Conservation (phyloP, 768 basidiomycete genomes). For the Candolleomyces aberdarensis region DNA sequence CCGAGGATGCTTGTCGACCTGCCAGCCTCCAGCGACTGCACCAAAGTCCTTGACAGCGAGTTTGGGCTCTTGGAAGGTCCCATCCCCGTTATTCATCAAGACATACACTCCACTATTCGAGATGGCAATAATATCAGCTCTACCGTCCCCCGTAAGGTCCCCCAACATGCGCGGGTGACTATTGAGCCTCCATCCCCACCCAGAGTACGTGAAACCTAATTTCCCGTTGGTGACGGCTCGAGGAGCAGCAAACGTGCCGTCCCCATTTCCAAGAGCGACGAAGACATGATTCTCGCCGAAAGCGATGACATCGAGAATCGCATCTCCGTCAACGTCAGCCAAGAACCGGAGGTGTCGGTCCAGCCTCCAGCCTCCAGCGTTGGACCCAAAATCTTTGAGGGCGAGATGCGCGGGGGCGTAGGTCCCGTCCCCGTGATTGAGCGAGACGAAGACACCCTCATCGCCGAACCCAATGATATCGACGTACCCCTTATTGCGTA, state of each 20-base stretch:
- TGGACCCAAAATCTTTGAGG: not conserved
- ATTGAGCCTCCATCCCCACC: not conserved
- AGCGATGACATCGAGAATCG: not conserved
- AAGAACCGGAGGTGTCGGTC: conserved; percentile 3
- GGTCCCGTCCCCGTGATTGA: not conserved
- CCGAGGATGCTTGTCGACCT: not conserved
- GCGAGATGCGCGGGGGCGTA: not conserved
- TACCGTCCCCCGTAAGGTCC: too few species aligned
- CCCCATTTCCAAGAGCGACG: not conserved
- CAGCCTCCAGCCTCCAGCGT: not conserved
- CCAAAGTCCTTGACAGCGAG: too few species aligned
- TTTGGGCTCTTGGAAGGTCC: too few species aligned
- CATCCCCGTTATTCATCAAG: too few species aligned
- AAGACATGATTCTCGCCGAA: conserved; percentile 1
- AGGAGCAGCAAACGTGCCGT: not conserved
- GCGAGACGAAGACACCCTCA: too few species aligned
- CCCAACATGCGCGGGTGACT: too few species aligned
- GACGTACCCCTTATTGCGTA: not conserved
- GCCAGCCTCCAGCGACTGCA: too few species aligned
- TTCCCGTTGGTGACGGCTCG: not conserved
- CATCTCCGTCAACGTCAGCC: not conserved
- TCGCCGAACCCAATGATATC: too few species aligned
- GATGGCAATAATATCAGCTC: too few species aligned
- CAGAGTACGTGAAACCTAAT: not conserved
- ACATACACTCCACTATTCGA: too few species aligned